Evolutionary conservation across 345 rosid genomes (phyloP).

Genomic region (Cardamine resedifolia): DNA sequence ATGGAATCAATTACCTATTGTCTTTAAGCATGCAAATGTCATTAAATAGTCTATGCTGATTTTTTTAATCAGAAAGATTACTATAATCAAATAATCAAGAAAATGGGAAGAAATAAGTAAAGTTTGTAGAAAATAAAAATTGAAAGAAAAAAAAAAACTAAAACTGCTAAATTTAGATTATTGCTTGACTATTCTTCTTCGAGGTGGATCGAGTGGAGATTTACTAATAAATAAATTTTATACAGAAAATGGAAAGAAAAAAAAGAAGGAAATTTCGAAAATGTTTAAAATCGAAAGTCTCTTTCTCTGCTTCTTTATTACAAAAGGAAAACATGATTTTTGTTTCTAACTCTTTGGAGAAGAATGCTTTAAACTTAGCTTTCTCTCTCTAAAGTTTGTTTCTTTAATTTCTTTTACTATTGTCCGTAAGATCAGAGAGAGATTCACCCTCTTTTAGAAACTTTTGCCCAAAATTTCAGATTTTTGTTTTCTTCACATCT

Average conservation of each 20-base stretch:
- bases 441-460: conserved; percentile 27
- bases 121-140: conserved; percentile 5
- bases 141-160: not conserved
- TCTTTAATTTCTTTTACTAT: conserved; percentile 9
- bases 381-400: conserved; percentile 17
- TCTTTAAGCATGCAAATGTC: conserved; percentile 6
- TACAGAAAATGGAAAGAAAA: conserved; percentile 4
- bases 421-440: conserved; percentile 34
- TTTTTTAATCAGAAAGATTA: not conserved
- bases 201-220: conserved; percentile 23
- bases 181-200: conserved; percentile 18
- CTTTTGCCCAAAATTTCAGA: not conserved
- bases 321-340: not conserved
- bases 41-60: not conserved
- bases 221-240: not conserved
- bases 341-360: not conserved
- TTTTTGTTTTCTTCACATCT: not conserved
- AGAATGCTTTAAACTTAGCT: not conserved
- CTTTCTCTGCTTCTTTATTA: not conserved
- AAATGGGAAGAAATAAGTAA: conserved; percentile 19
- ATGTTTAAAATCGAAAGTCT: not conserved
- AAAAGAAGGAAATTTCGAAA: conserved; percentile 7
- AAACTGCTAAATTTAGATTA: not conserved
- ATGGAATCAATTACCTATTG: not conserved
- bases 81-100: not conserved